Percentiles rank a stretch among this genome's conserved stretches.
Evolutionary conservation across 176 grass and related monocot species (phyloP).

Genomic region (Triticum timopheevii): DNA sequence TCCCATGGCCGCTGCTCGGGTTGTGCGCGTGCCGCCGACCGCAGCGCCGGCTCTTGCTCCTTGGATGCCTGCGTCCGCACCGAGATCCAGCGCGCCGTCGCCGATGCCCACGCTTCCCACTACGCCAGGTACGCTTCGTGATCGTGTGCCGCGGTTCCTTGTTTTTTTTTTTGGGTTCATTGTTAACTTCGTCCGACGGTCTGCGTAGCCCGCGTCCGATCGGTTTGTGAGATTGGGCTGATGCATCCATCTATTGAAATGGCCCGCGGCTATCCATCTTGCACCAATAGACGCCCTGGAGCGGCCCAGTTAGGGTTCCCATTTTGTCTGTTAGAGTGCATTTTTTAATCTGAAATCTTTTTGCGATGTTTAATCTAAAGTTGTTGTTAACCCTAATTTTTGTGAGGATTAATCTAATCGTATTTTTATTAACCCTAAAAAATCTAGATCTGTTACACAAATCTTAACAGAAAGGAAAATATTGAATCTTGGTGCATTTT

Average conservation of each 20-base stretch:
- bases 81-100: not conserved
- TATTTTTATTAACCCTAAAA: too few relatives aligned
- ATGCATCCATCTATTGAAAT: too few relatives aligned
- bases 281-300: too few relatives aligned
- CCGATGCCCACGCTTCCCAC: not conserved
- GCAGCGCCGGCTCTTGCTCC: not conserved
- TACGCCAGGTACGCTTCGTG: not conserved
- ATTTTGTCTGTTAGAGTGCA: not conserved
- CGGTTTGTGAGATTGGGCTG: not conserved
- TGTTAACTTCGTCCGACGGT: not conserved
- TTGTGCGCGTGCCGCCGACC: not conserved
- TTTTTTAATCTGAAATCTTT: not conserved
- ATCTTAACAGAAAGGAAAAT: not conserved
- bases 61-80: not conserved
- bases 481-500: not conserved
- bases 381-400: too few relatives aligned
- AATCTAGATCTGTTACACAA: too few relatives aligned
- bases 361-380: too few relatives aligned
- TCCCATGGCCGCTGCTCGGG: not conserved
- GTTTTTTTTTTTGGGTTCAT: not conserved
- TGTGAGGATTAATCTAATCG: too few relatives aligned
- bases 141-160: not conserved
- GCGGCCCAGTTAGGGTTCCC: not conserved
- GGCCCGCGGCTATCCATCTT: too few relatives aligned
- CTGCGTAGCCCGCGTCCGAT: not conserved